Base-by-base conservation (phyloP, 2,329 filamentous ascomycete species). In the Ceratocystis diversiconidia region DNA sequence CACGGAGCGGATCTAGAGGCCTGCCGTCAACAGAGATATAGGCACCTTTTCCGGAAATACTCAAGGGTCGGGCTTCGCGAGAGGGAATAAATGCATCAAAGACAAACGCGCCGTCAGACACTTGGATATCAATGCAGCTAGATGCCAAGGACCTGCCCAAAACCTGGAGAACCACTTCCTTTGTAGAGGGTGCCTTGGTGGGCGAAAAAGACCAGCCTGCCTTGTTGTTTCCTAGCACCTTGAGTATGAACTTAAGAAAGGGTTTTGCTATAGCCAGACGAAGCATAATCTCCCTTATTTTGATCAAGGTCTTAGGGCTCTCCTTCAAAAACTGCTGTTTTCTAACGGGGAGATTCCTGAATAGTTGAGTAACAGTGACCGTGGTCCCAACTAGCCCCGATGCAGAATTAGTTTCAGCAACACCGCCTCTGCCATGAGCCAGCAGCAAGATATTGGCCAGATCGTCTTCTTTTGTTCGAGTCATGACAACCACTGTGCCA, bases 11-110 rank as follows among this genome's bases (percentile, higher is more conserved):
- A 2, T 81, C 80, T 15, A 92, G 75, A 2, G 88, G 88, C 19
- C 88, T 80, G 15, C 79, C 79, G 71, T 92, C 87, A 25, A 92
- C 78, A 0, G 86, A 88, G 41, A 91, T 74, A 71, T 85, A 90
- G 3, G 79, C 74, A 0, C 80, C 78, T n/a, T 76, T 79, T 5
- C 70, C 69, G 59, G 76, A 75, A 43, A 82, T 69, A n/a, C 74
- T 78, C 1, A 73, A 71, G 1, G 70, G 60, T 41, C 80, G 74
- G 19, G 80, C 79, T 65, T 77, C 75, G 2, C 76, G 75, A 41
- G 73, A 80, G 0, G 86, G 83, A 0, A 90, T 70, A 62, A 85
- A 80, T 0, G 82, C 83, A 63, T 83, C 77, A 8, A 89, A 73
- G 15, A 17, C 0, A 74, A 70, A 63, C 83, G 67, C 30, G 55